A percentile compares a stretch with the other conserved stretches of the same genome.
phyloP scores from a whole-genome alignment of 2,329 filamentous ascomycete species.

The Thielaviopsis populi region DNA sequence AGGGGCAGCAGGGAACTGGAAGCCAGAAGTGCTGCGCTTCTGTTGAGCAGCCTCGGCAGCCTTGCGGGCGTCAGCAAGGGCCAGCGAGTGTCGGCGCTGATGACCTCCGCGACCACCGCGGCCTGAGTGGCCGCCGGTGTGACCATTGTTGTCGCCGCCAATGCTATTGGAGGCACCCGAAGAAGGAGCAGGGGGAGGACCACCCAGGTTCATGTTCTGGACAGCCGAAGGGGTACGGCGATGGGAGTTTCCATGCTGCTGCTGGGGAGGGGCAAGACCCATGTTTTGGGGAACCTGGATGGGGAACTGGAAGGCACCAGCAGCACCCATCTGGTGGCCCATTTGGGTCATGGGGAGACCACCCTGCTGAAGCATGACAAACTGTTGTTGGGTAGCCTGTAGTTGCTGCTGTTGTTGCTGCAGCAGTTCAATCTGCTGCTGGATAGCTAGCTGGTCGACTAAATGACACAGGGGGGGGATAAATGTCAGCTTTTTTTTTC shows the following conservation, averaged over 20 bases:
- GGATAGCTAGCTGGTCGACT: conserved; percentile 97
- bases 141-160: conserved; percentile 48
- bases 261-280: conserved; percentile 56
- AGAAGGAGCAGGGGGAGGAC: conserved; percentile 71
- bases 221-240: conserved; percentile 96
- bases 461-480: neutral
- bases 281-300: conserved; percentile 55
- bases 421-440: conserved; percentile 93
- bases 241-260: conserved; percentile 68
- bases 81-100: conserved; percentile 85
- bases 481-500: neutral
- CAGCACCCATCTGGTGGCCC: conserved; percentile 61
- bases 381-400: conserved; percentile 90
- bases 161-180: conserved; percentile 83
- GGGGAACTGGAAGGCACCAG: conserved; percentile 80
- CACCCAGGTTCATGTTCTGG: conserved; percentile 75
- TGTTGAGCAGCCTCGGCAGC: conserved; percentile 93
- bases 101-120: conserved; percentile 72
- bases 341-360: conserved; percentile 62
- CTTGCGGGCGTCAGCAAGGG: conserved; percentile 91
- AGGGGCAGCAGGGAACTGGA: conserved; percentile 79
- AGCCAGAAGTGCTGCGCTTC: conserved; percentile 83
- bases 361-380: conserved; percentile 94
- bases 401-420: conserved; percentile 98
- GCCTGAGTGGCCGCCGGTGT: conserved; percentile 48